A percentile compares a stretch with the other conserved stretches of the same genome.
Conservation (phyloP, 2,329 filamentous ascomycete species). For the Raffaelea arxii region DNA sequence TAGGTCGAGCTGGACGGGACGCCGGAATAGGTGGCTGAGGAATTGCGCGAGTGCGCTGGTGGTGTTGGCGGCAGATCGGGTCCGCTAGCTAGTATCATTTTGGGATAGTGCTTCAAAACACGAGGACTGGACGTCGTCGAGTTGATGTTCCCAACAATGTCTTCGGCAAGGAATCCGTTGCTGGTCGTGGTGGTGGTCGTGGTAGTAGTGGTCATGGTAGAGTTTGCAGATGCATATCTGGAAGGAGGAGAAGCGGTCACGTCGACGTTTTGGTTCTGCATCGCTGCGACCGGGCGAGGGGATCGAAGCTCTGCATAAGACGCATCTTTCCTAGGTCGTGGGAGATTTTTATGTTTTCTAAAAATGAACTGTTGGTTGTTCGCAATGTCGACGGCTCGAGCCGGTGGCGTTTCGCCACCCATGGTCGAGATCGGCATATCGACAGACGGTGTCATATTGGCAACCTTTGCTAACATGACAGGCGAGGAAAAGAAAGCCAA, state of each 20-base stretch:
- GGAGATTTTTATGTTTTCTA: conserved; percentile 28
- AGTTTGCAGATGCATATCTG: not conserved
- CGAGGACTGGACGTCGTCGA: conserved; percentile 28
- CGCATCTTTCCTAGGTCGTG: conserved; percentile 23
- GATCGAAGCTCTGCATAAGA: conserved; percentile 10
- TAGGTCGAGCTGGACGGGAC: conserved; percentile 31
- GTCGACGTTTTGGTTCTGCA: conserved; percentile 14
- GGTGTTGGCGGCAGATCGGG: conserved; percentile 53
- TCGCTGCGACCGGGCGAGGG: conserved; percentile 6
- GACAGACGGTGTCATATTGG: conserved; percentile 4
- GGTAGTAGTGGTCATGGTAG: not conserved
- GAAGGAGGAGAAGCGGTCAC: not conserved
- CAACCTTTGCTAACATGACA: too few relatives aligned
- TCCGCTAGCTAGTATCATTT: conserved; percentile 28
- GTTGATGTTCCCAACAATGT: conserved; percentile 12
- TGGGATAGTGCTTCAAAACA: conserved; percentile 30
- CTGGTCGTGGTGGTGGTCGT: conserved; percentile 7
- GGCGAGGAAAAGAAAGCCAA: not conserved
- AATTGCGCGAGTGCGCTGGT: conserved; percentile 48
- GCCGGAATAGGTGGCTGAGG: conserved; percentile 40
- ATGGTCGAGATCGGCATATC: not conserved
- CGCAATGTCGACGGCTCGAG: not conserved
- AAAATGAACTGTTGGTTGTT: conserved; percentile 15
- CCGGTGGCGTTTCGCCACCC: conserved; percentile 1
- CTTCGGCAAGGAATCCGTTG: conserved; percentile 16